These are phyloP conservation scores for Saccharomycopsis sp. DNA, from an alignment of 805 yeast species.

Conservation along the genomic window DNA sequence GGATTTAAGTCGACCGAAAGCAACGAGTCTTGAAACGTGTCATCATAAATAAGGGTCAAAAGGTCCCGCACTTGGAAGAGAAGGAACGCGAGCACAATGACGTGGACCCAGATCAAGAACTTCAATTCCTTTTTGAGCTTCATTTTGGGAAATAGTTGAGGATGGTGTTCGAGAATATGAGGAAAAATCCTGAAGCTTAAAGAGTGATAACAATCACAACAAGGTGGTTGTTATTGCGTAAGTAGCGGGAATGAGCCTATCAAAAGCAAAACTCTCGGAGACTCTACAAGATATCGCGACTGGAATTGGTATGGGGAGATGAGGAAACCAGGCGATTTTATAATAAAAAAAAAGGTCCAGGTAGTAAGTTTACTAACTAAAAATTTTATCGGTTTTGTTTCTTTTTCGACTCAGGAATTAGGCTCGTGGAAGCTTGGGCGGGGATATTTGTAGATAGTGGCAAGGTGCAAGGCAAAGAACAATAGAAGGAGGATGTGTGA, in stretches of 20 bases:
- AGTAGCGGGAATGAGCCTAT: neutral
- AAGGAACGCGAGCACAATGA: slow-evolving; percentile 45
- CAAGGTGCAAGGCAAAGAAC: too few relatives aligned
- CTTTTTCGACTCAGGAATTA: neutral
- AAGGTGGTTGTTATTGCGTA: neutral
- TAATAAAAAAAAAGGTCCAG: neutral
- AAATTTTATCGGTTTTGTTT: neutral
- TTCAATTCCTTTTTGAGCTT: slow-evolving; percentile 61
- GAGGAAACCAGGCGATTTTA: neutral
- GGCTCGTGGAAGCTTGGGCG: too few relatives aligned
- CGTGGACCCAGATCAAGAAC: slow-evolving; percentile 53
- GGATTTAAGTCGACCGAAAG: slow-evolving; percentile 58
- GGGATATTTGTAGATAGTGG: too few relatives aligned
- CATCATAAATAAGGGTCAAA: slow-evolving; percentile 68
- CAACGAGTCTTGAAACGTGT: slow-evolving; percentile 57
- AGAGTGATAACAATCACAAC: neutral
- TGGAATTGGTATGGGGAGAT: neutral
- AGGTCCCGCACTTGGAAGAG: slow-evolving; percentile 66
- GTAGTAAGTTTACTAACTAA: too few relatives aligned
- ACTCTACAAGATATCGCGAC: too few relatives aligned
- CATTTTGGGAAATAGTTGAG: neutral
- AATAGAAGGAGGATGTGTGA: too few relatives aligned
- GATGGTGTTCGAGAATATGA: neutral
- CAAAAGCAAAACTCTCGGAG: neutral
- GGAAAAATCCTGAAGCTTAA: neutral